Base-by-base conservation (phyloP, 148 eudicot genomes). In the Euryodendron excelsum region DNA sequence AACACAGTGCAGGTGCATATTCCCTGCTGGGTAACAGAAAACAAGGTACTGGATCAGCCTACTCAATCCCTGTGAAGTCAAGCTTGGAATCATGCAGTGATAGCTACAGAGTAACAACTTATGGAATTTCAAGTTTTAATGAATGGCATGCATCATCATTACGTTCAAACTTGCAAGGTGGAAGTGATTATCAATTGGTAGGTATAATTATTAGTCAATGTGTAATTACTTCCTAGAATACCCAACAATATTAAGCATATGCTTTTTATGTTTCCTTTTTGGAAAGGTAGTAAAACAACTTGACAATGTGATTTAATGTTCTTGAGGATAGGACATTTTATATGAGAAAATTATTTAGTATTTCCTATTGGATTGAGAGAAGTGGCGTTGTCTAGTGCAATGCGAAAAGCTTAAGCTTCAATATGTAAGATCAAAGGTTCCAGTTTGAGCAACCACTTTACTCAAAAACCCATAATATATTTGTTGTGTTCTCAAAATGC, bases 181-280 rank as follows among this genome's bases (percentile, higher is more conserved):
- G 79, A 27, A 76, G 79, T 63, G 72, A 76, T 33, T 76, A 64
- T 64, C 34, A 63, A 30, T 60, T 76, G 79, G 79, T 31, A 76
- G 55, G 79, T 53, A 23, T 75, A 66, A 20, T 64, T 18, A 11
- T 72, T 53, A 37, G 23, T 72, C 39, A 34, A 21, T 66, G 3
- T 21, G 20, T 18, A 5, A 10, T 50, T 20, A 5, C 18, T 8
- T 33, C 47, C 31, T 15, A 33, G 30, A 28, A 50, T 2, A 52
- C 44, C 60, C 36, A 31, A 30, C 13, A 72, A 52, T 52, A 4
- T 45, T 21, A 18, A 72, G 14, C 56, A 44, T 9, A 31, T 33
- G 44, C 20, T 41, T 52, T 52, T 33, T 72, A 30, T 20, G 27
- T 72, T 52, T 50, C n/a, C 41, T 50, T 72, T 50, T 8, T 5